Evolutionary conservation across 352 stramenopile genomes (phyloP).

Genomic region (Phytophthora vignae): DNA sequence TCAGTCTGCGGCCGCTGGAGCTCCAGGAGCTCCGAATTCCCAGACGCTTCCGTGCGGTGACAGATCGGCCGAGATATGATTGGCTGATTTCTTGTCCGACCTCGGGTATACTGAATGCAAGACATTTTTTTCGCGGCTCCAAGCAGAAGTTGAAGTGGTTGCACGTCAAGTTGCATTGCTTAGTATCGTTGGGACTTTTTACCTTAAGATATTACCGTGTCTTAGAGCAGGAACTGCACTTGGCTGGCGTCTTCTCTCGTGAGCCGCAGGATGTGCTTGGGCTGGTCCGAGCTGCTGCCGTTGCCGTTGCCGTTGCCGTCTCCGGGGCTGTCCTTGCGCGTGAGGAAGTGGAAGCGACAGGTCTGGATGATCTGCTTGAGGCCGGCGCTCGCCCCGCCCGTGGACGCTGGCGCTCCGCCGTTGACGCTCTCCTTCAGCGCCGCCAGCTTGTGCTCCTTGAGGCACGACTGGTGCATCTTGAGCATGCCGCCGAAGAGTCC

Average conservation of each 20-base stretch:
- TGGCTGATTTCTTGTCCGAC: too few relatives aligned
- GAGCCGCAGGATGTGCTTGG: constrained; percentile 69
- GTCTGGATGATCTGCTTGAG: constrained; percentile 88
- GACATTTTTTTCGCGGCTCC: background rate
- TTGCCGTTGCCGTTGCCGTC: background rate
- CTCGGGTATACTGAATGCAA: background rate
- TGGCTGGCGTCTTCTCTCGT: constrained; percentile 85
- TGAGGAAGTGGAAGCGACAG: constrained; percentile 84
- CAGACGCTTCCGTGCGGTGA: constrained; percentile 18
- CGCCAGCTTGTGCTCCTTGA: constrained; percentile 84
- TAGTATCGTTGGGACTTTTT: too few relatives aligned
- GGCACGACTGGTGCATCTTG: constrained; percentile 89
- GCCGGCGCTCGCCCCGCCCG: constrained; percentile 64
- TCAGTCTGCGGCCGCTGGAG: background rate
- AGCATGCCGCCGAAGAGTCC: constrained; percentile 86
- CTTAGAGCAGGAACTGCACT: constrained; percentile 81
- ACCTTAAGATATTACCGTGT: too few relatives aligned
- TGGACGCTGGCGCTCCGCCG: constrained; percentile 52
- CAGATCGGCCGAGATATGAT: too few relatives aligned
- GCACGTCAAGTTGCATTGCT: too few relatives aligned
- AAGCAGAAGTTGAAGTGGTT: background rate
- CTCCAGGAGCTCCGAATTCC: constrained; percentile 18
- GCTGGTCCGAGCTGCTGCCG: constrained; percentile 31
- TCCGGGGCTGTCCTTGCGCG: constrained; percentile 56
- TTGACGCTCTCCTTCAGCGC: constrained; percentile 51